Base-by-base conservation (phyloP, 2,329 filamentous ascomycete genomes). In the Pseudocercospora pini-densiflorae region DNA sequence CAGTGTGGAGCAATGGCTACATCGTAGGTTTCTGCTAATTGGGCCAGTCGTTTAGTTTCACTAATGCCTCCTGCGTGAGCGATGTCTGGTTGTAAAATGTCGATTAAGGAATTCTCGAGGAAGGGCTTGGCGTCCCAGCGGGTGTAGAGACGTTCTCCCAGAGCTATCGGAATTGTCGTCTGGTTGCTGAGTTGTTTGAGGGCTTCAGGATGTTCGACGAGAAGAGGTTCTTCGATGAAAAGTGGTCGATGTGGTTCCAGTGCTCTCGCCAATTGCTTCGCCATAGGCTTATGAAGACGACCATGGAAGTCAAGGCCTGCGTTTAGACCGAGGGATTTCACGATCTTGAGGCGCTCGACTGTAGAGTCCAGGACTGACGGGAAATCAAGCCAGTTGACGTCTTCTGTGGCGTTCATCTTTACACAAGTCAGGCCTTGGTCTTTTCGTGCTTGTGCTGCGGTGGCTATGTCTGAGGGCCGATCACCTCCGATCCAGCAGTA, bases 401-500 rank as follows among this genome's bases (percentile, higher is more conserved):
- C 91, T 73, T 90, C 89, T 0, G 91, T 93, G 5, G 86, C 91
- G 75, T 93, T 93, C 91, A 94, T 93, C 76, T 93, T 93, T 62
- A 93, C 85, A 3, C 86, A 83, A 2, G 81, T 87, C 74, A 92
- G 88, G 0, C 89, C 89, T 76, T 91, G 88, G 10, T 81, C 80
- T 71, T 85, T 83, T 4, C 88, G 83, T 5, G 81, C 83, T 72
- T 86, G 83, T 31, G 76, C 76, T n/a, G 74, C 75, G 5, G 58
- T 75, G 72, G 88, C 87, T 2, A 93, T 85, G 71, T 92, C 90
- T 7, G 80, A 77, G 0, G 91, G 91, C 3, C 90, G 81, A 71
- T 93, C 90, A 2, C 91, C 91, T 3, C 91, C 91, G 65, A 93
- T 93, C 90, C 91, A 93, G 14, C 88, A 88, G 74, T 93, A 93